Evolutionary conservation across 805 yeast genomes (phyloP), one percentile per base, ranked within the genome.

Genomic region (Cyberlindnera samutprakarnensis): DNA sequence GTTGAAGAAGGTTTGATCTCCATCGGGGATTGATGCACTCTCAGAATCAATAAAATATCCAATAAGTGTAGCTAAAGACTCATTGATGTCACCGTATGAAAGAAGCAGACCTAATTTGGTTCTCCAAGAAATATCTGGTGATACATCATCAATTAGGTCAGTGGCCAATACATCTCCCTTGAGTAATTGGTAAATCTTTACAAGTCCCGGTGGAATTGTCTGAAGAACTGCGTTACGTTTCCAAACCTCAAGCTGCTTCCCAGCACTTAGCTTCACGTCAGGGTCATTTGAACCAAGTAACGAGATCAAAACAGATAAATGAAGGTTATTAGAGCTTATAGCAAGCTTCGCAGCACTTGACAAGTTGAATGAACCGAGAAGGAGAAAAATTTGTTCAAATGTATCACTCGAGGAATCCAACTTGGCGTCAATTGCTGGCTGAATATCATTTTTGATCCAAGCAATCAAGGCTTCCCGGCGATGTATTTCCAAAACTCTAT

Each of bases 241-340:
- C 96, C 96, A 88, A 23, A 69, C 72, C 3, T 61, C 56, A 16
- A 90, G 54, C 55, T 87, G 96, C 21, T 54, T 53, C 6, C 49
- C 41, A 0, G 96, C 88, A 32, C 74, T 61, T 1, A 46, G 47
- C 30, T 64, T 63, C 4, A 81, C 78, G 2, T 66, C 63, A 1
- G 66, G 66, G 42, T 78, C 82, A 43, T 80, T 78, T 0, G 92
- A 77, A 21, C 84, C 94, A 7, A 81, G 52, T 26, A 82, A 58
- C 0, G 95, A 68, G 10, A 90, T 54, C 18, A 85, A 47, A 0
- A 73, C 74, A 0, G 95, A 75, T 14, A 90, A 55, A 52, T 88
- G 95, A 5, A 70, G 57, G 46, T 83, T 82, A 7, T 68, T 66
- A 1, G 80, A 56, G n/a, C 66, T 58, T 2, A 76, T 55, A 1